Percentiles rank a stretch among this genome's conserved stretches.
phyloP scores from a whole-genome alignment of 805 yeast genomes.

The Kodamaea leandrae region DNA sequence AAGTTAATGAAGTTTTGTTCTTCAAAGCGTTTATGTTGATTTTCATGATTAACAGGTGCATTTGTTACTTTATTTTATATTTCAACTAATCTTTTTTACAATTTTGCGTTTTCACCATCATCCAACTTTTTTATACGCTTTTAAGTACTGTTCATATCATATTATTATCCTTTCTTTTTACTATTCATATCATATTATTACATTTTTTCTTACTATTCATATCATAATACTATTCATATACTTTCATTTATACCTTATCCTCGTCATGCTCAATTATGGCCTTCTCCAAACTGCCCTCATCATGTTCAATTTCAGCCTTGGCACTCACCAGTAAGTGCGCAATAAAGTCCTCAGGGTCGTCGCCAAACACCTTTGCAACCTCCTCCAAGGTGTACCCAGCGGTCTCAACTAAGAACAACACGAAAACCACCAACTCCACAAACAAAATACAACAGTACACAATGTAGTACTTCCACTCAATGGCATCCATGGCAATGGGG shows the following conservation, averaged over 20 bases:
- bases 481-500: constrained; percentile 22
- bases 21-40: no score
- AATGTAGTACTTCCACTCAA: constrained; percentile 13
- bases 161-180: no score
- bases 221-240: background rate
- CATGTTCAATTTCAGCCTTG: no score
- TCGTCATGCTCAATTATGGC: background rate
- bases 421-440: constrained; percentile 28
- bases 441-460: constrained; percentile 8
- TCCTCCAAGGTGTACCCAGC: constrained; percentile 43
- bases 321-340: background rate
- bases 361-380: constrained; percentile 45
- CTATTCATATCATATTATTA: no score
- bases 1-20: no score
- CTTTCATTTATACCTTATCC: background rate
- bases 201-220: background rate
- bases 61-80: no score
- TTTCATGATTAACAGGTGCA: no score
- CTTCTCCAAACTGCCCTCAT: no score
- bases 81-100: no score
- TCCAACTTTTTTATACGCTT: no score
- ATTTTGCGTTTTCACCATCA: no score
- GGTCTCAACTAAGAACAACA: constrained; percentile 42
- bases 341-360: constrained; percentile 15
- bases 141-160: no score